These are phyloP conservation scores for Jackrogersella multiformis DNA, from an alignment of 495 filamentous ascomycete species.

Conservation along the genomic window DNA sequence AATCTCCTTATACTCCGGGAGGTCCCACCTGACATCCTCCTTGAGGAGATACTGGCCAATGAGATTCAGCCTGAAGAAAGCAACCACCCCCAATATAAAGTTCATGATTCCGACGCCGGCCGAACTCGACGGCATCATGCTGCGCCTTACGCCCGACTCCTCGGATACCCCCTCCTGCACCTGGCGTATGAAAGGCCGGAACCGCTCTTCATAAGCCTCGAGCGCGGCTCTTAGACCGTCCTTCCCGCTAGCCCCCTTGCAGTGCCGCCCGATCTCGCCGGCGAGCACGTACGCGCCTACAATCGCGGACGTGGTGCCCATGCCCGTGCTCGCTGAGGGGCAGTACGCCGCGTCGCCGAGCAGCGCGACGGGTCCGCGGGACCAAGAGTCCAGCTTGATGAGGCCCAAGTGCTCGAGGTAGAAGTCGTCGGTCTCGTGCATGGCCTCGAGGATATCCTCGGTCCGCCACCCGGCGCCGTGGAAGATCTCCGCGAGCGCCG, in stretches of 20 bases:
- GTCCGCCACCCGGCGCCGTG: conserved; percentile 56
- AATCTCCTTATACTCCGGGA: conserved; percentile 55
- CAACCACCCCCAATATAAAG: conserved; percentile 44
- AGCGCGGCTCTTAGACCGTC: conserved; percentile 43
- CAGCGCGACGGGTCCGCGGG: conserved; percentile 52
- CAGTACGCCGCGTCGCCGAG: conserved; percentile 64
- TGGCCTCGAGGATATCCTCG: conserved; percentile 48
- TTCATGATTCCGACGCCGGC: conserved; percentile 47
- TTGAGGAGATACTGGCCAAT: conserved; percentile 41
- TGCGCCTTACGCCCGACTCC: conserved; percentile 12
- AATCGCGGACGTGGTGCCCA: conserved; percentile 59
- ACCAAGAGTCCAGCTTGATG: conserved; percentile 55
- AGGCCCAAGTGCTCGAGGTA: conserved; percentile 57
- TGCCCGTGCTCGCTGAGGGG: conserved; percentile 57
- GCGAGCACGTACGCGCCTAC: conserved; percentile 64
- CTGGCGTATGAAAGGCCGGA: conserved; percentile 55
- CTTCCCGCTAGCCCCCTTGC: conserved; percentile 2
- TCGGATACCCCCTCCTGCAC: conserved; percentile 47
- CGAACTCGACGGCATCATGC: conserved; percentile 41
- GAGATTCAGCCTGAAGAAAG: conserved; percentile 50
- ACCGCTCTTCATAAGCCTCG: conserved; percentile 51
- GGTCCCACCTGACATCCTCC: conserved; percentile 51
- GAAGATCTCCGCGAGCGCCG: conserved; percentile 50
- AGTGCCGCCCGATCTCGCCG: conserved; percentile 58
- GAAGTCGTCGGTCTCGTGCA: conserved; percentile 58